phyloP scores from a whole-genome alignment of 306 rosid species.

The Cicer arietinum region DNA sequence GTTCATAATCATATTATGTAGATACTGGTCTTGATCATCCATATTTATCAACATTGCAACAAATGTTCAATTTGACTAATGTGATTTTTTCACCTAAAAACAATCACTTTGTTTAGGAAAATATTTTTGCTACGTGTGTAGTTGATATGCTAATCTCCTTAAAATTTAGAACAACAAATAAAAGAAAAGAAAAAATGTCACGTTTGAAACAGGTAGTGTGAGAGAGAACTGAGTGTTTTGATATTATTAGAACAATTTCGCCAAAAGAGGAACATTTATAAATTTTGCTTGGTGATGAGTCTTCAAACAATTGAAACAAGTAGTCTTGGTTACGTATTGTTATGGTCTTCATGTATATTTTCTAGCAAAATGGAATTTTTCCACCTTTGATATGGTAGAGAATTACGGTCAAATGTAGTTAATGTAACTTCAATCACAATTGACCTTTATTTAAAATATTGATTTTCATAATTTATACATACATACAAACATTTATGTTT shows the following conservation, averaged over 20 bases:
- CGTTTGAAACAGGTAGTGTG: neutral
- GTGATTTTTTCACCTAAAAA: neutral
- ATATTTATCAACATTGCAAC: neutral
- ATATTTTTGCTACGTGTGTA: neutral
- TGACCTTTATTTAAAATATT: too few relatives aligned
- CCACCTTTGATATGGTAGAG: neutral
- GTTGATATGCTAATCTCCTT: neutral
- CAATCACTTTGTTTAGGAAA: slow-evolving; percentile 1
- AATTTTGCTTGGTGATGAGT: neutral
- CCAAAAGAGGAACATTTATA: neutral
- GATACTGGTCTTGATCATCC: slow-evolving; percentile 37
- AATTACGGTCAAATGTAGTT: too few relatives aligned
- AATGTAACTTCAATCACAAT: too few relatives aligned
- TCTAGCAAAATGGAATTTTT: neutral
- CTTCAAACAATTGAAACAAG: neutral
- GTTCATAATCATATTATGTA: slow-evolving; percentile 34
- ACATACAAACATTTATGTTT: too few relatives aligned
- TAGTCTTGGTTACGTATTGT: neutral
- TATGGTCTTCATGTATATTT: neutral
- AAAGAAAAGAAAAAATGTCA: neutral
- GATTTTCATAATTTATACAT: too few relatives aligned
- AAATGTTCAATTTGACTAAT: neutral
- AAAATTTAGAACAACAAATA: neutral
- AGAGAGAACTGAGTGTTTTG: neutral
- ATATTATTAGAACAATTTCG: neutral